Evolutionary conservation across 257 asterid genomes (phyloP).

Genomic region (Scutellaria barbata): DNA sequence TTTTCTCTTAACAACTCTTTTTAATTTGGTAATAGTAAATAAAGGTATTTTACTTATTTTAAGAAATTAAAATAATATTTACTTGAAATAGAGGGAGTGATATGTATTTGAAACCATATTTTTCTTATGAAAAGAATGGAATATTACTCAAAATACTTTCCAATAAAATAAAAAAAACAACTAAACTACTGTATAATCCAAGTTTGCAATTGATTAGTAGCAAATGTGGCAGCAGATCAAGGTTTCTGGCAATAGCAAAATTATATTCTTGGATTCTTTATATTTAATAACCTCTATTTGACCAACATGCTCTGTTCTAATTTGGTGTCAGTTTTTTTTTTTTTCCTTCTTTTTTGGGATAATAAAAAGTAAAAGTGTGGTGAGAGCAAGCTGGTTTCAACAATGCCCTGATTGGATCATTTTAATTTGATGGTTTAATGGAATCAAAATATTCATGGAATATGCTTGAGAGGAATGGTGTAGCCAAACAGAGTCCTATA

Average conservation of each 20-base stretch:
- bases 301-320: conserved; percentile 33
- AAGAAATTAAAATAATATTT: too few species aligned
- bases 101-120: too few species aligned
- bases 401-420: conserved; percentile 37
- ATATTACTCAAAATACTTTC: neutral
- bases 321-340: conserved; percentile 33
- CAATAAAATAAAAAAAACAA: neutral
- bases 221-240: conserved; percentile 30
- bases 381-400: conserved; percentile 37
- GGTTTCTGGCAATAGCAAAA: conserved; percentile 30
- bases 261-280: conserved; percentile 20
- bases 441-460: conserved; percentile 39
- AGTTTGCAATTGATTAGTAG: conserved; percentile 24
- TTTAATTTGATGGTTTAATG: conserved; percentile 27
- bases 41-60: too few species aligned
- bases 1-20: too few species aligned
- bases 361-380: conserved; percentile 32
- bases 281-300: conserved; percentile 21
- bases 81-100: too few species aligned
- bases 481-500: conserved; percentile 32
- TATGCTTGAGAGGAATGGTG: conserved; percentile 41
- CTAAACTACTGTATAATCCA: conserved; percentile 8
- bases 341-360: conserved; percentile 14
- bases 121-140: too few species aligned
- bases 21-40: too few species aligned